These are phyloP conservation scores for Pichia heedii DNA, from an alignment of 805 yeast genomes.

Conservation along the genomic window DNA sequence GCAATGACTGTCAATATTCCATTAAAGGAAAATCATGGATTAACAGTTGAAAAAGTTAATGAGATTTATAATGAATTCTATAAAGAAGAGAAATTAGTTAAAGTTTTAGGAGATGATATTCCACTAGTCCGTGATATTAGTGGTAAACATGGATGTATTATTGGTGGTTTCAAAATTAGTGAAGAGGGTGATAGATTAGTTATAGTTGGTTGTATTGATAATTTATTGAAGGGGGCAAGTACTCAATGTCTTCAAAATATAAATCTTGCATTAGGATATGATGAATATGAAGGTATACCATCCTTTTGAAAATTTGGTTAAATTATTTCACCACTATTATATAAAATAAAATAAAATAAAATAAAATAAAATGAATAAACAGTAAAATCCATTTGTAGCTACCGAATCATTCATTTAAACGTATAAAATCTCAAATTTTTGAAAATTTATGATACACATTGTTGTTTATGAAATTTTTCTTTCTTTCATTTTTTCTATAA, in stretches of 20 bases:
- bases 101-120: conserved; percentile 85
- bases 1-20: conserved; percentile 89
- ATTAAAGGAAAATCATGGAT: conserved; percentile 42
- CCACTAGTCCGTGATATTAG: conserved; percentile 87
- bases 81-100: conserved; percentile 76
- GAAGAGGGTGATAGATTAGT: conserved; percentile 85
- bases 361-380: too few species aligned
- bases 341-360: too few species aligned
- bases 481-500: too few species aligned
- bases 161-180: conserved; percentile 95
- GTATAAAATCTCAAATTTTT: too few species aligned
- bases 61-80: conserved; percentile 81
- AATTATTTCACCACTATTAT: too few species aligned
- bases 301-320: not conserved
- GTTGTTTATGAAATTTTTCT: too few species aligned
- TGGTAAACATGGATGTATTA: conserved; percentile 89
- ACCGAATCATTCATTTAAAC: too few species aligned
- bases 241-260: conserved; percentile 97
- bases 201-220: conserved; percentile 90
- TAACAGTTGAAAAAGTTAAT: conserved; percentile 77
- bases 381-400: too few species aligned
- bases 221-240: conserved; percentile 94
- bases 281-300: conserved; percentile 94
- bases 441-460: too few species aligned
- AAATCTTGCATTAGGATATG: conserved; percentile 81